Base-by-base conservation (phyloP, 768 basidiomycete genomes). In the Kwoniella heveanensis region DNA sequence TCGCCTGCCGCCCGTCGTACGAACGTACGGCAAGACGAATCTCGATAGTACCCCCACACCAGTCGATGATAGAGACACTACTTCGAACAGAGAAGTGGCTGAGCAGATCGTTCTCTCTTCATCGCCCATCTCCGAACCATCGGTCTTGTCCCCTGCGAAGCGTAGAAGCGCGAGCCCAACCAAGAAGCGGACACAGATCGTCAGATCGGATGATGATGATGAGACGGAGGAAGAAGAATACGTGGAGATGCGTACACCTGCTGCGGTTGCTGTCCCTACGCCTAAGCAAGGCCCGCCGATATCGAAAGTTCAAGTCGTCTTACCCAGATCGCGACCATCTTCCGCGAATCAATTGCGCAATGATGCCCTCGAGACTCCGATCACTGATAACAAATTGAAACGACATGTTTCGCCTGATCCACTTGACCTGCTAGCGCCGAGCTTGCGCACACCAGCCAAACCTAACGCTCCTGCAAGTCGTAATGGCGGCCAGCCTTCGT, bases 211-310 rank as follows among this genome's bases (percentile, higher is more conserved):
- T 32, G 51, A 53, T 13, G 51, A 53, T 13, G 46, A 48, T 13
- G 60, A 62, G 17, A 47, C 47, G 47, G 62, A 64, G 47, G 62
- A 64, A 29, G 46, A 62, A 44, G 61, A 62, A 25, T 32, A 50
- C 4, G 24, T 64, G 2, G 62, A 64, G 47, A n/a, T 24, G 48
- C 53, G 44, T 7, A 54, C 39, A 21, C 39, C 44, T 48, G 19
- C 30, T 54, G 29, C 52, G 9, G 10, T 29, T 9, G 29, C 44
- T 9, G 29, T n/a, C 4, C 8, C 30, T 25, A 32, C 48, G 21
- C 12, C 57, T 3, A 15, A 44, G 15, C 27, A 8, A 30, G 1
- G n/a, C 17, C 49, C 50, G 22, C 36, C 56, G 6, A 64, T 29
- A 57, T 64, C 62, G 32, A 37, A 49, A 36, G 54, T 64, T 7